Evolutionary conservation across 31 red algal genomes (phyloP), one percentile per base, ranked within the genome.

Genomic region (Odonthalia washingtoniensis): DNA sequence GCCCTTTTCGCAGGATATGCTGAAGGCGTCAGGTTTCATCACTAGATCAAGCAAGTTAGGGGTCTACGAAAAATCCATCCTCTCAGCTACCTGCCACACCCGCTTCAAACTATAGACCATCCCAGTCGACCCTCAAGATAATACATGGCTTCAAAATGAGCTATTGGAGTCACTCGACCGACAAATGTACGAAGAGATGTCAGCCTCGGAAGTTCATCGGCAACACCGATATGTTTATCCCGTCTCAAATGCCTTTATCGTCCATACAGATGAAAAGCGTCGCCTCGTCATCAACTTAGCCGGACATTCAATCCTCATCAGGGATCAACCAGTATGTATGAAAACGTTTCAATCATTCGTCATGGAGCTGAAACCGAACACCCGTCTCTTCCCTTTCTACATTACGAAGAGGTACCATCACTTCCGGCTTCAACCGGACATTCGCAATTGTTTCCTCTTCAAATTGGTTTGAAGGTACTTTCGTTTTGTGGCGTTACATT

Each of bases 381-480:
- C 70, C 26, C 17, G 2, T 32, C 60, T 89, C n/a, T 78, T 89
- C 33, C 80, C 86, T 0, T 89, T 18, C 26, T 49, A 79, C 44
- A 35, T 89, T 4, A 57, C 63, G 45, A 40, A 12, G 0, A 75
- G 76, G 4, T 81, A 89, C 41, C 31, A 18, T 4, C 74, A 80
- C 37, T 36, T 89, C 3, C 37, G 67, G 4, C 43, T 89, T 0
- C 86, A 89, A 26, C 75, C 62, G 3, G 5, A 26, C 6, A 80
- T 89, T 33, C 52, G 64, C 14, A 53, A 89, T 36, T 81, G 40
- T 33, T 88, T 89, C 41, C 6, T 72, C 0, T 80, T 73, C 75
- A 72, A 62, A 1, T 72, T 78, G 53, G 61, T 32, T 30, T 46
- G 36, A 1, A 24, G 64, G 0, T 73, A 38, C 21, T 81, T 78